A percentile compares a stretch with the other conserved stretches of the same genome.
Evolutionary conservation across 1,139 yeast species (phyloP).

Genomic region (Pichia inconspicua): DNA sequence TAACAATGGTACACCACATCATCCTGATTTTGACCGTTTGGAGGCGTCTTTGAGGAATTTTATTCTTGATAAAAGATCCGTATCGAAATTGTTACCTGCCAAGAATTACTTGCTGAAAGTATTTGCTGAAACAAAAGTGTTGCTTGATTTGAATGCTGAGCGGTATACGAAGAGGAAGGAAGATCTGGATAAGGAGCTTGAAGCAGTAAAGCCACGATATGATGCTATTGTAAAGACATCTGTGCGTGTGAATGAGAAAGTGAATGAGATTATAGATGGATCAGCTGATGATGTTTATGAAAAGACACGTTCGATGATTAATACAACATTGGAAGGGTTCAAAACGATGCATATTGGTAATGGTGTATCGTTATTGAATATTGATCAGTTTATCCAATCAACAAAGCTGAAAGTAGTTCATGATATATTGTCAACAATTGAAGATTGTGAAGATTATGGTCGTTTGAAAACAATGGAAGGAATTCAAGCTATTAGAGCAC

Average conservation of each 20-base stretch:
- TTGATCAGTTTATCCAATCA: slow-evolving; percentile 61
- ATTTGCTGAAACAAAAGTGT: slow-evolving; percentile 52
- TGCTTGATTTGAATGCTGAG: slow-evolving; percentile 55
- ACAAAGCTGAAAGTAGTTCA: slow-evolving; percentile 66
- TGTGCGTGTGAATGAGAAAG: slow-evolving; percentile 46
- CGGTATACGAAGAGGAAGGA: slow-evolving; percentile 39
- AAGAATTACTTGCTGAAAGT: slow-evolving; percentile 72
- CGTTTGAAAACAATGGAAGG: slow-evolving; percentile 48
- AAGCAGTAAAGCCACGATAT: slow-evolving; percentile 56
- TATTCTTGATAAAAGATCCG: slow-evolving; percentile 78
- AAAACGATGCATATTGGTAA: slow-evolving; percentile 35
- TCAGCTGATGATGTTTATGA: slow-evolving; percentile 55
- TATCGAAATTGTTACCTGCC: slow-evolving; percentile 88
- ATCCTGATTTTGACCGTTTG: slow-evolving; percentile 73
- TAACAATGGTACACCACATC: slow-evolving; percentile 19
- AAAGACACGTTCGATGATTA: slow-evolving; percentile 48
- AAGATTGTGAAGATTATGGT: slow-evolving; percentile 60
- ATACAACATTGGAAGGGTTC: slow-evolving; percentile 35
- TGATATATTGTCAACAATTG: slow-evolving; percentile 56
- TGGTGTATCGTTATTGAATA: slow-evolving; percentile 50
- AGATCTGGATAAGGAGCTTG: slow-evolving; percentile 40
- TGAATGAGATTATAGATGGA: slow-evolving; percentile 56
- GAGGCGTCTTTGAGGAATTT: slow-evolving; percentile 83
- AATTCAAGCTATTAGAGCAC: slow-evolving; percentile 54
- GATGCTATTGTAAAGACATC: slow-evolving; percentile 48